A percentile compares a stretch with the other conserved stretches of the same genome.
Conservation (phyloP, 352 stramenopile genomes). For the Phytopythium helicoides region DNA sequence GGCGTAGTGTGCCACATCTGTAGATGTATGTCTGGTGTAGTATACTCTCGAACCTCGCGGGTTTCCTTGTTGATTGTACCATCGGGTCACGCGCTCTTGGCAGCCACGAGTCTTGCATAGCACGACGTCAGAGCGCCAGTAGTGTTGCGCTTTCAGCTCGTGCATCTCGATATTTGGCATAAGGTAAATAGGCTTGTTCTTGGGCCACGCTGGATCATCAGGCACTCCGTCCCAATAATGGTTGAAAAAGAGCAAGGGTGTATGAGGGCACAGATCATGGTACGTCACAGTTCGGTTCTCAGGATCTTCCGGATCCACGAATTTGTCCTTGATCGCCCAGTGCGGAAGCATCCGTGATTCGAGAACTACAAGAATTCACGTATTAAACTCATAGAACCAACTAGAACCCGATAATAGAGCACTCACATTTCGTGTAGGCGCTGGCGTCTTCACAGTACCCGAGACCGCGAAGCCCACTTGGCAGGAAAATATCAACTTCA, state of each 20-base stretch:
- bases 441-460: constrained; percentile 71
- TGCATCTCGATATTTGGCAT: constrained; percentile 53
- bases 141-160: constrained; percentile 34
- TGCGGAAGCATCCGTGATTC: constrained; percentile 39
- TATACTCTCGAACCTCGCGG: constrained; percentile 40
- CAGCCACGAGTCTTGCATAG: constrained; percentile 48
- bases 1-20: constrained; percentile 38
- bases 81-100: constrained; percentile 32
- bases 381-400: constrained; percentile 5
- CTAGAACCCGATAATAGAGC: too few species aligned
- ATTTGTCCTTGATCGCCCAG: constrained; percentile 36
- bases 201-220: constrained; percentile 20
- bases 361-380: constrained; percentile 24
- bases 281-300: too few species aligned
- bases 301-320: too few species aligned
- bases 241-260: constrained; percentile 54
- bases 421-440: constrained; percentile 59
- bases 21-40: constrained; percentile 62
- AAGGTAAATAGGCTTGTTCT: constrained; percentile 36
- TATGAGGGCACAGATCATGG: constrained; percentile 53
- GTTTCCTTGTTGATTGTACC: constrained; percentile 58
- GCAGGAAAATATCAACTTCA: constrained; percentile 63
- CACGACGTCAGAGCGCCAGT: constrained; percentile 35
- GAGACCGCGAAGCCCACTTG: constrained; percentile 35
- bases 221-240: constrained; percentile 46